These are phyloP conservation scores for Catenaria anguillulae DNA, from an alignment of 371 early-diverging fungal species.

Conservation along the genomic window DNA sequence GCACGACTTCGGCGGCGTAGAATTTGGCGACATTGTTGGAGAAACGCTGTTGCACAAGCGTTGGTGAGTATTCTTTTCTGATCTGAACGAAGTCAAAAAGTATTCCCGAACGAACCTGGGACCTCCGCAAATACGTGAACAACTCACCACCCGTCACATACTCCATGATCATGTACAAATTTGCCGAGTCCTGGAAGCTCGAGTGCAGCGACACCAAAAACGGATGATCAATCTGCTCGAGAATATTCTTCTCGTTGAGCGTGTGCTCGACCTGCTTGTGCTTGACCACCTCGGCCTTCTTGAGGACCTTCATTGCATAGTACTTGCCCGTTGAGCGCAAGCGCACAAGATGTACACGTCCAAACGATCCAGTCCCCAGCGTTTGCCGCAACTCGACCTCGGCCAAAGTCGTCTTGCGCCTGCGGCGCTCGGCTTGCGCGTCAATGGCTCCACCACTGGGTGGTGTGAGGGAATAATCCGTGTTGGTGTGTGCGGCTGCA, in stretches of 20 bases:
- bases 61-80: constrained; percentile 14
- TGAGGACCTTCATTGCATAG: constrained; percentile 89
- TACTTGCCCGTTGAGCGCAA: constrained; percentile 46
- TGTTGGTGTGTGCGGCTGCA: neutral
- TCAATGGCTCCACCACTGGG: too few species aligned
- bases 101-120: constrained; percentile 34
- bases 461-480: neutral
- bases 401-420: constrained; percentile 19
- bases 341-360: constrained; percentile 69
- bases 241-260: constrained; percentile 84
- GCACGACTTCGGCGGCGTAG: constrained; percentile 40
- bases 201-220: constrained; percentile 83
- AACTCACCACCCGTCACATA: constrained; percentile 94
- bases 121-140: constrained; percentile 83
- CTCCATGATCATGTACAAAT: constrained; percentile 90
- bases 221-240: constrained; percentile 70
- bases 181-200: constrained; percentile 78
- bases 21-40: constrained; percentile 71
- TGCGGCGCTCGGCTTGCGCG: constrained; percentile 14
- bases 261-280: constrained; percentile 93
- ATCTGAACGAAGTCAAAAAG: neutral
- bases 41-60: constrained; percentile 51
- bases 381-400: constrained; percentile 47
- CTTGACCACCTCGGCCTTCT: constrained; percentile 78
- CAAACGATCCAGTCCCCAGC: constrained; percentile 87